Base-by-base conservation (phyloP, 2,329 filamentous ascomycete genomes). In the Trichoderma breve region DNA sequence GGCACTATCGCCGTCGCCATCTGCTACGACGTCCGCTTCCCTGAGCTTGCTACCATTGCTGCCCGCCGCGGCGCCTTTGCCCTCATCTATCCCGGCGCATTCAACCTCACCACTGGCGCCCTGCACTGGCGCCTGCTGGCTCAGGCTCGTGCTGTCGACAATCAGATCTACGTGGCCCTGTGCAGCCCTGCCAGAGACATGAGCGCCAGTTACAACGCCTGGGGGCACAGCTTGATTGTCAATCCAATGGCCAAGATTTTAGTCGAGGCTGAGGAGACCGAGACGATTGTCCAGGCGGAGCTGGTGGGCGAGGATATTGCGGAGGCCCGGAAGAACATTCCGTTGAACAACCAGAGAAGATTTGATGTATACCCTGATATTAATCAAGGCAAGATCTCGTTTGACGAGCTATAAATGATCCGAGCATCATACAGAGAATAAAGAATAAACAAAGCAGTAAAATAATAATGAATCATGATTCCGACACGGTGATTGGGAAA, bases 331-430 rank as follows among this genome's bases (percentile, higher is more conserved):
- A 93, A 88, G 81, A 91, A 91, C 6, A 97, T 99, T 76, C 96
- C 96, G 3, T 85, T 98, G 68, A 90, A 91, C 77, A 88, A 87
- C 21, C 96, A 99, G 86, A 88, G 96, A 77, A 86, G 96, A 75
- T 99, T 97, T 80, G 96, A 99, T 81, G 92, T 99, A 24, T 99
- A 99, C 81, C 92, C 94, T 0, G 95, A 99, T 85, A 90, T 99
- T 36, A 94, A 90, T 77, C 82, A 88, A 77, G 91, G 88, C 1
- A 83, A 86, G 14, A 66, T 72, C 21, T 58, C 26, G 6, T 70
- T 70, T 70, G 71, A 72, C 32, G 53, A 70, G 36, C 30, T 61
- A 3, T 70, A 21, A 28, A 62, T n/a, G 14, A 34, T n/a, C 6
- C 21, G 6, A 1, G 9, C 1, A 12, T 63, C 12, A 34, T 28